Base-by-base conservation (phyloP, 2,329 filamentous ascomycete genomes). In the Colletotrichum sublineola region DNA sequence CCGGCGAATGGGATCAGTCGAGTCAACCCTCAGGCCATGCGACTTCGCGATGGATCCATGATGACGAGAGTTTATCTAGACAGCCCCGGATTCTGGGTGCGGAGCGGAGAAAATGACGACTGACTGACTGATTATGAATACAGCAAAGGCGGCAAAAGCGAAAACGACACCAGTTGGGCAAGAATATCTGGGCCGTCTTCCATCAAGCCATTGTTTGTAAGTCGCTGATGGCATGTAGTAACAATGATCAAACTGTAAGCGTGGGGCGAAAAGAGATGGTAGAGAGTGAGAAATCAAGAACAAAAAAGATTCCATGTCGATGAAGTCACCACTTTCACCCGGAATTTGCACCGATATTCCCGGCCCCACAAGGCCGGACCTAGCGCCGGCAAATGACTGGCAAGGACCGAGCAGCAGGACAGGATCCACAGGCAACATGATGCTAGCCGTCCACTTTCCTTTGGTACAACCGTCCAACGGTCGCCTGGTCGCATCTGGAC, bases 291-390 rank as follows among this genome's bases (percentile, higher is more conserved):
- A 2, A 4, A 4, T 11, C 6, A 20, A 12, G 46, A 7, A 9
- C n/a, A 18, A 18, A 33, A 15, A 20, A 50, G 20, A 64, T 18
- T 70, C 24, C 60, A 36, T 58, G 31, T 63, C 68, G 60, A 74
- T 74, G 72, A 74, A 74, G 72, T 74, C 72, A 74, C 60, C 72
- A 68, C 64, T 74, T 57, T 53, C 44, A 29, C 46, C 63, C 58
- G 64, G 52, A 44, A 40, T 29, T 29, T 62, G 15, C 44, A 36
- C 61, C 72, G 68, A n/a, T 61, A 72, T 69, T 72, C 53, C 65
- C 68, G 62, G 68, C 69, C 64, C 68, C 64, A 68, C 68, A 42
- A 9, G 14, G 15, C 61, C 68, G 64, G 63, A 52, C 15, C 69
- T 58, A 73, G 72, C 64, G 44, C 72, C 68, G 72, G 72, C 53